Base-by-base conservation (phyloP, 805 yeast species). In the Geotrichum ghanense region DNA sequence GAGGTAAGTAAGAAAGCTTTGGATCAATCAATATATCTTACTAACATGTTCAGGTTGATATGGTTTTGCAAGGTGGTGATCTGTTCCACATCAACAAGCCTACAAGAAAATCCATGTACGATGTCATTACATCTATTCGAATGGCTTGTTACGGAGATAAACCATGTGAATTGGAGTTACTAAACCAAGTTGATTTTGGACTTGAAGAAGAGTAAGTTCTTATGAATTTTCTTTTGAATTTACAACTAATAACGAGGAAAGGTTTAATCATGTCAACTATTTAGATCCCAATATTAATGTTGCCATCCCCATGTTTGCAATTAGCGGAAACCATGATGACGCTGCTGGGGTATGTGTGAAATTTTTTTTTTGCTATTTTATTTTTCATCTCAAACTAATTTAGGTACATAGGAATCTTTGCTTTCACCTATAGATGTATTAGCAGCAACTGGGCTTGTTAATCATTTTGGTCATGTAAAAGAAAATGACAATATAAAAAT, bases 251-350 rank as follows among this genome's bases (percentile, higher is more conserved):
- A 7, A 9, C 40, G 6, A 7, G 9, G 83, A 16, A 71, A n/a
- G 21, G 16, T 42, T 83, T 53, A 75, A 79, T 44, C 74, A 76
- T 47, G 83, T 89, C 22, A 88, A 88, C 58, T 94, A 85, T 61
- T 92, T 86, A 58, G 97, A 92, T 61, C 87, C 90, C 1, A 87
- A 92, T 61, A 64, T 86, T 50, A 92, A 92, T 62, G 81, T 92
- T 2, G 79, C 95, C 0, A 74, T 89, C 14, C 98, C 98, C 0
- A 75, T 92, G 6, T 87, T 92, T 69, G 90, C 89, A 4, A 90
- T 92, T 3, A 79, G 90, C 42, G 98, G 98, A 2, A 92, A 92
- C 57, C 98, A 92, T 61, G 98, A 92, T 63, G 97, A 92, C 64
- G 86, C 95, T 2, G 84, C 95, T 0, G 97, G 97, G 1, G 84